These are phyloP conservation scores for Ilex asprella DNA, from an alignment of 257 asterid species.

Conservation along the genomic window DNA sequence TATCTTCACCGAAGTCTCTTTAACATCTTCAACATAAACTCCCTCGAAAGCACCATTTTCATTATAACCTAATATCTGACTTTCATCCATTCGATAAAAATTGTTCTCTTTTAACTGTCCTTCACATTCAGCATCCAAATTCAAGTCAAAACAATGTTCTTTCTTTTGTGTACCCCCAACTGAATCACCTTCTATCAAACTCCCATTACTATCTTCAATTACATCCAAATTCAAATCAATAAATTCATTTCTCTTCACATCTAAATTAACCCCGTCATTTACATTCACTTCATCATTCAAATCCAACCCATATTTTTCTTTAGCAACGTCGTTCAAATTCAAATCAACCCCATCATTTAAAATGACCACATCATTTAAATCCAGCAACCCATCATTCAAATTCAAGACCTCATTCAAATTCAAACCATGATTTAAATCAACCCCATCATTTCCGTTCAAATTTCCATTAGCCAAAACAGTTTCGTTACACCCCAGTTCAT, in stretches of 20 bases:
- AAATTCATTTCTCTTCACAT: slow-evolving; percentile 21
- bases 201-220: slow-evolving; percentile 32
- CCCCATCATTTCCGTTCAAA: neutral
- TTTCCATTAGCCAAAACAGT: neutral
- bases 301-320: slow-evolving; percentile 12
- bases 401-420: slow-evolving; percentile 21
- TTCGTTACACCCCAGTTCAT: neutral
- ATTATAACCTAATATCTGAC: slow-evolving; percentile 4
- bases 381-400: slow-evolving; percentile 35
- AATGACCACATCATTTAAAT: slow-evolving; percentile 42
- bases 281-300: neutral
- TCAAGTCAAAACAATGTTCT: slow-evolving; percentile 61
- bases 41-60: slow-evolving; percentile 5
- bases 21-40: slow-evolving; percentile 1
- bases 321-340: slow-evolving; percentile 27
- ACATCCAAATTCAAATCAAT: slow-evolving; percentile 77
- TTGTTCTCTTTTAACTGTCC: slow-evolving; percentile 15
- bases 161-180: slow-evolving; percentile 16
- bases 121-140: slow-evolving; percentile 40
- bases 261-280: neutral
- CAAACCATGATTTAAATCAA: neutral
- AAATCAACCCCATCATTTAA: slow-evolving; percentile 40
- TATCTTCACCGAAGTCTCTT: slow-evolving; percentile 1
- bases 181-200: slow-evolving; percentile 5
- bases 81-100: neutral